Conservation (phyloP, 1,284 basidiomycete species). For the Peniophora sp. region DNA sequence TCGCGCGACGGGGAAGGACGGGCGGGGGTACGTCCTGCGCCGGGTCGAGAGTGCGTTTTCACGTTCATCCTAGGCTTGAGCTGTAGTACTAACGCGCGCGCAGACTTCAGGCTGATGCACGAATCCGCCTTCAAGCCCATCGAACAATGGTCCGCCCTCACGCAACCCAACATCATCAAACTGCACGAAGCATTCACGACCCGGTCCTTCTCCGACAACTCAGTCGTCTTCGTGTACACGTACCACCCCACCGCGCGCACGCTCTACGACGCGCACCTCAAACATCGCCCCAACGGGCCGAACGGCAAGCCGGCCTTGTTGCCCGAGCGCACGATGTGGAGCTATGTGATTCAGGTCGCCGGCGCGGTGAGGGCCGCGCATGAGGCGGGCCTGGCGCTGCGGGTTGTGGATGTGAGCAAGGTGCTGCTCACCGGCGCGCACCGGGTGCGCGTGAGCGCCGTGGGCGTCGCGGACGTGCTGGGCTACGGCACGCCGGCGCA, state of each 20-base stretch:
- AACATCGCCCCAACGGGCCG: constrained; percentile 27
- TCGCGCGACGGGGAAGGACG: constrained; percentile 78
- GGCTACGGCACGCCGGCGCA: constrained; percentile 35
- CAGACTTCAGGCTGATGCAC: constrained; percentile 79
- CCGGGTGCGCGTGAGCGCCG: constrained; percentile 72
- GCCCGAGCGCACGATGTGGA: constrained; percentile 88
- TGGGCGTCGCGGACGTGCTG: constrained; percentile 81
- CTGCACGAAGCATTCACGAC: constrained; percentile 96
- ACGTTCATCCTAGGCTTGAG: neutral
- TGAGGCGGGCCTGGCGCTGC: constrained; percentile 72
- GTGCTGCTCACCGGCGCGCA: constrained; percentile 88
- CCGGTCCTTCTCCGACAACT: constrained; percentile 86
- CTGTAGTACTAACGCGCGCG: no score
- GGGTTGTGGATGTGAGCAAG: constrained; percentile 84
- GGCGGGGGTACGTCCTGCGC: constrained; percentile 70
- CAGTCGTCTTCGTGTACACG: constrained; percentile 89
- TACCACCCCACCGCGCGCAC: constrained; percentile 86
- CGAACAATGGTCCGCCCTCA: constrained; percentile 83
- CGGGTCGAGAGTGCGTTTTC: constrained; percentile 73
- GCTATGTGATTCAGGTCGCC: constrained; percentile 87
- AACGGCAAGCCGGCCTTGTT: constrained; percentile 25
- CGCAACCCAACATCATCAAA: constrained; percentile 82
- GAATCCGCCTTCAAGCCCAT: constrained; percentile 79
- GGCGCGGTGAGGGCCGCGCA: constrained; percentile 85
- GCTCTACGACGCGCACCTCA: constrained; percentile 65